Evolutionary conservation across 2,329 filamentous ascomycete species (phyloP).

Genomic region (Bimuria novae-zelandiae): DNA sequence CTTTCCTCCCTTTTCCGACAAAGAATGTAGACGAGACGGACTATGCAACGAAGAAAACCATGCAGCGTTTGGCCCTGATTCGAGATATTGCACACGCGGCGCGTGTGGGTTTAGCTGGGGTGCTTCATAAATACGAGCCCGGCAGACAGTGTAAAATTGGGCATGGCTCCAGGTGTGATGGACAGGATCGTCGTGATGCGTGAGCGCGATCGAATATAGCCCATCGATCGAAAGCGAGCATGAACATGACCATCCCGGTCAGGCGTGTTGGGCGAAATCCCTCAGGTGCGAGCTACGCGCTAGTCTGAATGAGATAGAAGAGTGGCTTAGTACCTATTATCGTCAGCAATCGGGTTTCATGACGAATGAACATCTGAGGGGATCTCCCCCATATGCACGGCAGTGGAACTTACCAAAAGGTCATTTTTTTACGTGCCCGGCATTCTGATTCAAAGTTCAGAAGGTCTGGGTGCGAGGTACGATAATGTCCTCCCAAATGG

Average conservation of each 20-base stretch:
- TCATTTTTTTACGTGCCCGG: constrained; percentile 41
- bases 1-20: not conserved
- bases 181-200: not conserved
- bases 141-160: not conserved
- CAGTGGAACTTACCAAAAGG: constrained; percentile 5
- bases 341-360: constrained; percentile 5
- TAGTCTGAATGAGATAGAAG: not conserved
- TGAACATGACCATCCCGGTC: constrained; percentile 2
- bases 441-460: constrained; percentile 28
- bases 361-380: constrained; percentile 56
- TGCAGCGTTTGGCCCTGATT: constrained; percentile 43
- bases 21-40: too few species aligned
- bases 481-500: constrained; percentile 51
- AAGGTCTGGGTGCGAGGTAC: constrained; percentile 50
- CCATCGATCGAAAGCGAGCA: not conserved
- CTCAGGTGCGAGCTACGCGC: not conserved
- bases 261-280: not conserved
- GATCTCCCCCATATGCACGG: constrained; percentile 13
- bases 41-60: too few species aligned
- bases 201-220: not conserved
- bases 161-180: not conserved
- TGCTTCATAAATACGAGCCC: not conserved
- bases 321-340: not conserved
- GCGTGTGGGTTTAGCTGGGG: constrained; percentile 31
- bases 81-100: constrained; percentile 40